Conservation (phyloP, 176 grass and related monocot genomes). For the Paspalum vaginatum region DNA sequence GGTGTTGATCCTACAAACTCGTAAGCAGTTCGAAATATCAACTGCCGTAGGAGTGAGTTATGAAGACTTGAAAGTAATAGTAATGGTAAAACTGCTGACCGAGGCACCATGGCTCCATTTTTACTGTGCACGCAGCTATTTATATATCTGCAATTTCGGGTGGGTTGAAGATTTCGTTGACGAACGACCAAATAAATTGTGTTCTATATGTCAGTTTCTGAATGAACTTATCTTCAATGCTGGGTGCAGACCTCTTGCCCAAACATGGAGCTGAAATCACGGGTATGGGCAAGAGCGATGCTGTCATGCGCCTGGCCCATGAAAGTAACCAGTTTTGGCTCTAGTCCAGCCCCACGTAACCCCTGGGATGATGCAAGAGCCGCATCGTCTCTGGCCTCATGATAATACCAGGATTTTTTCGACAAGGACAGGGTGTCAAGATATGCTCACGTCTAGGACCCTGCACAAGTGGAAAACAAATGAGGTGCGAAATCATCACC, state of each 20-base stretch:
- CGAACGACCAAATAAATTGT: background rate
- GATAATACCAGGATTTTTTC: conserved; percentile 30
- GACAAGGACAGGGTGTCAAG: conserved; percentile 33
- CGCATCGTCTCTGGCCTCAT: background rate
- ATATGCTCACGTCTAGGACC: conserved; percentile 11
- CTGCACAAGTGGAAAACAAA: background rate
- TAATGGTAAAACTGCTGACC: background rate
- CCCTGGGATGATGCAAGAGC: conserved; percentile 36
- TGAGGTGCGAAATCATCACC: background rate
- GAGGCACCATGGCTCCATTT: too few relatives aligned
- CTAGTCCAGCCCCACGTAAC: conserved; percentile 3
- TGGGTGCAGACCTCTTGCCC: conserved; percentile 25
- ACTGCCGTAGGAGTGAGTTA: too few relatives aligned
- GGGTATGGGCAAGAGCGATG: conserved; percentile 30
- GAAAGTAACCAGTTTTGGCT: conserved; percentile 40
- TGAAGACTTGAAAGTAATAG: background rate
- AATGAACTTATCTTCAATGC: background rate
- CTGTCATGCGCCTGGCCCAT: conserved; percentile 38
- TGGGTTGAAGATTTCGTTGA: background rate
- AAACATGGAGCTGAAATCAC: conserved; percentile 16
- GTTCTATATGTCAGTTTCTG: background rate
- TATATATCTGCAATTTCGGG: background rate
- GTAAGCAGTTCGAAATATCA: too few relatives aligned
- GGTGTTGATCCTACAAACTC: background rate
- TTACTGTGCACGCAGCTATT: too few relatives aligned